Percentiles rank a stretch among this genome's conserved stretches.
Conservation (phyloP, 78 protist species). For the Planoprotostelium fungivorum region DNA sequence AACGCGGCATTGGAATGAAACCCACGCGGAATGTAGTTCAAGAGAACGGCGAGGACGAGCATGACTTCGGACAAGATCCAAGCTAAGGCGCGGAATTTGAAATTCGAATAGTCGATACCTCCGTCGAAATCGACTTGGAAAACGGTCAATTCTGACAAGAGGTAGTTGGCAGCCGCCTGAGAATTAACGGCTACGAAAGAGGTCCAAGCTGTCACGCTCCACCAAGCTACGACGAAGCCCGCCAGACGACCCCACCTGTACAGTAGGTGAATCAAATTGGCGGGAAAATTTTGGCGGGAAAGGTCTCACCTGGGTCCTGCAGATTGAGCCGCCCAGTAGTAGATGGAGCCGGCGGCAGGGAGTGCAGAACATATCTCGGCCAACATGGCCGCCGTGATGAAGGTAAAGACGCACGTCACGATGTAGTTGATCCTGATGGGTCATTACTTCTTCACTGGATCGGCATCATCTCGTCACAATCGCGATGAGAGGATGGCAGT, state of each 20-base stretch:
- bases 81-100: neutral
- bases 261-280: too few species aligned
- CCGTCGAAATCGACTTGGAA: neutral
- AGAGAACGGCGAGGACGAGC: neutral
- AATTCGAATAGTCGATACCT: neutral
- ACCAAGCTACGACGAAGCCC: neutral
- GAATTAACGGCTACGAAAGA: neutral
- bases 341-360: neutral
- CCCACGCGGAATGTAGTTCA: neutral
- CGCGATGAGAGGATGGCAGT: neutral
- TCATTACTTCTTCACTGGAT: too few species aligned
- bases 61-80: neutral
- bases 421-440: neutral
- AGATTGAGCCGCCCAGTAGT: neutral
- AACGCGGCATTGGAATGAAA: neutral
- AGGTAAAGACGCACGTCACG: neutral
- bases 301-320: neutral
- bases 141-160: neutral
- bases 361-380: neutral
- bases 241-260: neutral
- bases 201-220: neutral
- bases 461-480: too few species aligned
- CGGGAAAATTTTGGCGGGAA: neutral
- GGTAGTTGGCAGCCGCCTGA: neutral
- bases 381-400: neutral